Conservation (phyloP, 345 rosid genomes). For the Mallotus nudiflorus region DNA sequence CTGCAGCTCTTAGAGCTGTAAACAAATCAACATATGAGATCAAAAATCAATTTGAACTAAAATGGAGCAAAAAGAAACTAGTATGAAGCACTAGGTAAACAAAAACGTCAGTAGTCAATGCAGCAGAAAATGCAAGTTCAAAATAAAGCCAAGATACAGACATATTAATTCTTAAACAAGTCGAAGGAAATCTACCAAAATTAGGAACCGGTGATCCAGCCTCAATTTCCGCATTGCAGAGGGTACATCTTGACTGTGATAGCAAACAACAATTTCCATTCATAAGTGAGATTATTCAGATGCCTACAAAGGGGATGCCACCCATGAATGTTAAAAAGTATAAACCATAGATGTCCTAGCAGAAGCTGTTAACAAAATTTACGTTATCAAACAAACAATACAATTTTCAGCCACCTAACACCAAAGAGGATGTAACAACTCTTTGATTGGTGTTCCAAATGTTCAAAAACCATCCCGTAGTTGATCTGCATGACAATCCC, state of each 20-base stretch:
- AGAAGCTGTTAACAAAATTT: not conserved
- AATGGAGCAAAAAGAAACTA: not conserved
- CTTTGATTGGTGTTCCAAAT: not conserved
- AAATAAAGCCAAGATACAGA: not conserved
- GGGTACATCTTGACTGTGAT: slow-evolving; percentile 86
- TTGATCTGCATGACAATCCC: not conserved
- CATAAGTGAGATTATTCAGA: not conserved
- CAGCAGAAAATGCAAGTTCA: not conserved
- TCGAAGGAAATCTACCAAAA: slow-evolving; percentile 54
- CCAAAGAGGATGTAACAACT: not conserved
- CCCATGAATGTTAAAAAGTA: not conserved
- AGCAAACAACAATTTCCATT: slow-evolving; percentile 39
- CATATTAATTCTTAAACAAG: not conserved
- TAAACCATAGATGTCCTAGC: not conserved
- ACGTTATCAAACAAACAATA: not conserved
- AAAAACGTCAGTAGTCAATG: slow-evolving; percentile 1
- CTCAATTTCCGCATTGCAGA: slow-evolving; percentile 83
- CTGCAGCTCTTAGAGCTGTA: slow-evolving; percentile 95
- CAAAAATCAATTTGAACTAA: not conserved
- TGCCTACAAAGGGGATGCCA: not conserved
- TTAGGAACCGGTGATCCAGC: slow-evolving; percentile 72
- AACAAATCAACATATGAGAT: slow-evolving; percentile 20
- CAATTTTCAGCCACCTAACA: not conserved
- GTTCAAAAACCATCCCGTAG: not conserved
- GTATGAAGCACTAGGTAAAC: slow-evolving; percentile 12